A percentile compares a stretch with the other conserved stretches of the same genome.
Evolutionary conservation across 2,329 filamentous ascomycete genomes (phyloP).

Genomic region (Ploettnerulaceae sp.): DNA sequence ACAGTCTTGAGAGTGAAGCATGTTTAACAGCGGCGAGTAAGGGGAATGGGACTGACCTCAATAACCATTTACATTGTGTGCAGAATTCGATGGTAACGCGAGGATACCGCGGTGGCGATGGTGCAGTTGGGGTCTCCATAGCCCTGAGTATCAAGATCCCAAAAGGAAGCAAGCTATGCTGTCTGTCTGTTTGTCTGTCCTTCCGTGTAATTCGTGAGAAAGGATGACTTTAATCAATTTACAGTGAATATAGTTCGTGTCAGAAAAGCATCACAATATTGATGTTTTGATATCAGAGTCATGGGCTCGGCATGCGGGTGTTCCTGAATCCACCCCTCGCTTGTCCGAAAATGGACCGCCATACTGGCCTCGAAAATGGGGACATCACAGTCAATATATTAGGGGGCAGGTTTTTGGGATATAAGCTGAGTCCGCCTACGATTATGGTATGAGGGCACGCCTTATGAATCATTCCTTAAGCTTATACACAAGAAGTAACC

Average conservation of each 20-base stretch:
- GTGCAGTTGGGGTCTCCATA: slow-evolving; percentile 8
- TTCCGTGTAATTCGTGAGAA: no score
- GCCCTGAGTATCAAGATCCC: background rate
- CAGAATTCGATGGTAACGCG: slow-evolving; percentile 87
- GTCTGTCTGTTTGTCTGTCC: no score
- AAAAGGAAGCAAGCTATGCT: no score
- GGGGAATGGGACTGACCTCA: slow-evolving; percentile 55
- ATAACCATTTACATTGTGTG: slow-evolving; percentile 87
- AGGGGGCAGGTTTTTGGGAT: background rate
- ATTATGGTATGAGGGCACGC: slow-evolving; percentile 7
- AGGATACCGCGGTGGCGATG: slow-evolving; percentile 47
- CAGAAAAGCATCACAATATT: no score
- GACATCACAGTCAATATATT: background rate
- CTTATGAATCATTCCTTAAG: slow-evolving; percentile 12
- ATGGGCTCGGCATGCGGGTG: background rate
- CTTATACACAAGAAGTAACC: slow-evolving; percentile 18
- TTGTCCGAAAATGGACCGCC: background rate
- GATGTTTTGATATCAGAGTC: slow-evolving; percentile 4
- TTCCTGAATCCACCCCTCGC: slow-evolving; percentile 4
- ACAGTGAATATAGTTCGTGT: no score
- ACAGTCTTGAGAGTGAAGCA: background rate
- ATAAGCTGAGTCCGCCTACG: slow-evolving; percentile 1
- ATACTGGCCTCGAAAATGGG: background rate
- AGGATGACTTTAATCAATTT: no score
- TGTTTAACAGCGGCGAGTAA: background rate